These are phyloP conservation scores for Mucor plumbeus DNA, from an alignment of 371 early-diverging fungal genomes.

Conservation along the genomic window DNA sequence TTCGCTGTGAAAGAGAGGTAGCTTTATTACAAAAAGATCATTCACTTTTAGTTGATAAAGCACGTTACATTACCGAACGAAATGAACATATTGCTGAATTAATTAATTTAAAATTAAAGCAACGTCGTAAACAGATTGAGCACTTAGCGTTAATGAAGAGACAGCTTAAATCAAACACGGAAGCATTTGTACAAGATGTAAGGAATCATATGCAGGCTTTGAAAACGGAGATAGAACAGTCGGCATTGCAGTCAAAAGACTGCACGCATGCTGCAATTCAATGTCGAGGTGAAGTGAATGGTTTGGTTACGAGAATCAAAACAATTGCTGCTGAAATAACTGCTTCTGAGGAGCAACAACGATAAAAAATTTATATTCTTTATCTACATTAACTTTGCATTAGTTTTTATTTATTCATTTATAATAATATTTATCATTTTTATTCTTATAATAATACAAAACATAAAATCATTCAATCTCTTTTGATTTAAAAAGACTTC, in stretches of 20 bases:
- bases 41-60: slow-evolving; percentile 22
- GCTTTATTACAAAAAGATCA: slow-evolving; percentile 33
- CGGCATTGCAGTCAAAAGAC: slow-evolving; percentile 30
- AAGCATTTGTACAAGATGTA: slow-evolving; percentile 23
- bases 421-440: background rate
- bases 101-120: slow-evolving; percentile 19
- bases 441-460: background rate
- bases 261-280: slow-evolving; percentile 35
- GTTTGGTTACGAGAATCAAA: slow-evolving; percentile 42
- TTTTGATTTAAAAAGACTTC: background rate
- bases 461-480: too few relatives aligned
- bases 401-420: background rate
- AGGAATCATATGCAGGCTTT: slow-evolving; percentile 34
- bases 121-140: slow-evolving; percentile 24
- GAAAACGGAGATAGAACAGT: slow-evolving; percentile 26
- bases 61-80: slow-evolving; percentile 29
- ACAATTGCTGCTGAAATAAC: slow-evolving; percentile 41
- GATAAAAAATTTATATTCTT: background rate
- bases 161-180: slow-evolving; percentile 23
- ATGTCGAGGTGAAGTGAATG: slow-evolving; percentile 50
- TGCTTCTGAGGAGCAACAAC: slow-evolving; percentile 21
- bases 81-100: slow-evolving; percentile 20
- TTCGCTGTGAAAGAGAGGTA: slow-evolving; percentile 39
- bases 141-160: slow-evolving; percentile 12
- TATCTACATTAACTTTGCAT: background rate